A percentile compares a stretch with the other conserved stretches of the same genome.
These are phyloP conservation scores for Pichia pseudocactophila DNA, from an alignment of 805 yeast genomes.

Conservation along the genomic window DNA sequence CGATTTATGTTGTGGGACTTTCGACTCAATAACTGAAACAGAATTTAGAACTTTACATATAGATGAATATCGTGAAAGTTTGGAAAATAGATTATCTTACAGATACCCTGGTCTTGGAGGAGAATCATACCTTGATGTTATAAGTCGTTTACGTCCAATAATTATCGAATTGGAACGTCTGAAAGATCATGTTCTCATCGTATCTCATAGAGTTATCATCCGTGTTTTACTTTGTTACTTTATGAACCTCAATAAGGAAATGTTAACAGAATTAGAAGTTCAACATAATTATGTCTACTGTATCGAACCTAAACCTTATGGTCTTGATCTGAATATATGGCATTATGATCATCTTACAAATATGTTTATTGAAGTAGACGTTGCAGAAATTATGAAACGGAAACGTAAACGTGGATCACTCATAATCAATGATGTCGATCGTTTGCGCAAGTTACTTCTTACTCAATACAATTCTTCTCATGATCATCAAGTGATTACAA, in stretches of 20 bases:
- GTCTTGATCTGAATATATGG: conserved; percentile 30
- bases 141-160: conserved; percentile 28
- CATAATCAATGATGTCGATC: conserved; percentile 12
- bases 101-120: conserved; percentile 32
- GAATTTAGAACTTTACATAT: conserved; percentile 22
- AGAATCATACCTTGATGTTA: conserved; percentile 31
- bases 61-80: conserved; percentile 23
- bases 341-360: conserved; percentile 28
- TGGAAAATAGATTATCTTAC: conserved; percentile 25
- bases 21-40: conserved; percentile 26
- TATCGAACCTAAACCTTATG: conserved; percentile 32
- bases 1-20: conserved; percentile 28
- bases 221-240: conserved; percentile 30
- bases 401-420: conserved; percentile 26
- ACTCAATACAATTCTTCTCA: conserved; percentile 14
- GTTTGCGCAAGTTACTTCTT: conserved; percentile 10
- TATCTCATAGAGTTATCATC: conserved; percentile 29
- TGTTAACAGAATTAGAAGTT: conserved; percentile 32
- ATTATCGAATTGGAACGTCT: conserved; percentile 29
- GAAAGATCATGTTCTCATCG: conserved; percentile 28
- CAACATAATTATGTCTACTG: conserved; percentile 29
- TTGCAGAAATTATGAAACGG: conserved; percentile 28
- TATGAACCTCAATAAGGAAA: conserved; percentile 29
- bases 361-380: conserved; percentile 31
- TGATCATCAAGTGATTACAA: conserved; percentile 6